Evolutionary conservation across 169 alveolate genomes (phyloP).

Genomic region (Plasmodium fragile): DNA sequence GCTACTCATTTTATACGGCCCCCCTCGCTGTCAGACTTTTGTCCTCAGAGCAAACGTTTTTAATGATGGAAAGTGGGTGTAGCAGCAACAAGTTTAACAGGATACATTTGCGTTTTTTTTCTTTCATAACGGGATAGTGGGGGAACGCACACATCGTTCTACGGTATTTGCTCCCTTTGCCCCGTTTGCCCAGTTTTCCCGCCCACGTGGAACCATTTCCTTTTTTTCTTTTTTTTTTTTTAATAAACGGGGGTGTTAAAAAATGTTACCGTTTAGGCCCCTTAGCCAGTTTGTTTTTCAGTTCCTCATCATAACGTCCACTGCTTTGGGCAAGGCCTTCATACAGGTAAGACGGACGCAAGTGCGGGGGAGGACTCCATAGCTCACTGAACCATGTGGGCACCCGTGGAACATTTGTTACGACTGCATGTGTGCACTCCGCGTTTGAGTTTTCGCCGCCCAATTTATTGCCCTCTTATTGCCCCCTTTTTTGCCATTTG

Average conservation of each 20-base stretch:
- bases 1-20: background rate
- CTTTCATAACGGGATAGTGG: slow-evolving; percentile 2
- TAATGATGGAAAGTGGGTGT: slow-evolving; percentile 38
- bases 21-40: background rate
- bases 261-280: slow-evolving; percentile 73
- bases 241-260: slow-evolving; percentile 7
- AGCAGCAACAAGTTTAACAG: background rate
- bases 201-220: background rate
- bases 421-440: background rate
- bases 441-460: background rate
- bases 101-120: slow-evolving; percentile 4
- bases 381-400: background rate
- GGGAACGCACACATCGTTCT: background rate
- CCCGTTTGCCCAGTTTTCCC: background rate
- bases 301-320: slow-evolving; percentile 58
- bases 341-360: slow-evolving; percentile 38
- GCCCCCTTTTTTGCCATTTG: background rate
- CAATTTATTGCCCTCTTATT: background rate
- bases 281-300: slow-evolving; percentile 67
- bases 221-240: slow-evolving; percentile 18
- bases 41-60: background rate
- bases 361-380: background rate
- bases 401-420: background rate
- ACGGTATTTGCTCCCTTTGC: background rate
- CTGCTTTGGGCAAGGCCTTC: slow-evolving; percentile 71